Base-by-base conservation (phyloP, 2,329 filamentous ascomycete genomes). In the Stachybotrys echinatus region DNA sequence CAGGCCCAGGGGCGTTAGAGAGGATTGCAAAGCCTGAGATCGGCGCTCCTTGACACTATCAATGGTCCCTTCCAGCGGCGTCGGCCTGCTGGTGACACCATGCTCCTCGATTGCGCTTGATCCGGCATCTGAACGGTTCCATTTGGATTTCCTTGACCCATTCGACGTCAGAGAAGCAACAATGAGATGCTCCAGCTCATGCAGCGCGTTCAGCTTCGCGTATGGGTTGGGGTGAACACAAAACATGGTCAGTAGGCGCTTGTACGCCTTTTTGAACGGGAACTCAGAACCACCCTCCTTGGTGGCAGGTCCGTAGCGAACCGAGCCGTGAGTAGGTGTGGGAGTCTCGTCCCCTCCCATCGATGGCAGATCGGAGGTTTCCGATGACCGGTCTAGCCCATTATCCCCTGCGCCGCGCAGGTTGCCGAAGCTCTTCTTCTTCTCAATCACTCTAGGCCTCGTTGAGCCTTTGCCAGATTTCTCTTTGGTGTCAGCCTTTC, bases 191-290 rank as follows among this genome's bases (percentile, higher is more conserved):
- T 95, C 85, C 5, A 99, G 76, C 64, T 96, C 90, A 53, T 87
- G 84, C 5, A 97, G 74, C 0, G 89, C 87, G 55, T 87, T 85
- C 12, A 99, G 78, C 68, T 99, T 99, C 20, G 83, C 79, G 57
- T 88, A 88, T 0, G 94, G 94, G 62, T 94, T 95, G 0, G 89
- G 88, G 56, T 95, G 89, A 4, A 92, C 88, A 40, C 89, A 90
- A 58, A 99, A 95, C 72, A 90, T 91, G 55, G 83, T 84, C 27
- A 97, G 75, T 1, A 97, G 75, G 12, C 86, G 84, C 56, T 84
- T 79, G 62, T 95, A 96, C 1, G 91, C 88, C 56, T 84, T 82
- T 47, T 83, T 83, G 63, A 92, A 96, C 0, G 89, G 88, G 58
- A 95, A 95, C 38, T 88, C 83, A 2, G 69, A 55, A 6, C 56